phyloP scores from a whole-genome alignment of 768 basidiomycete species.

The Suillus luteus region DNA sequence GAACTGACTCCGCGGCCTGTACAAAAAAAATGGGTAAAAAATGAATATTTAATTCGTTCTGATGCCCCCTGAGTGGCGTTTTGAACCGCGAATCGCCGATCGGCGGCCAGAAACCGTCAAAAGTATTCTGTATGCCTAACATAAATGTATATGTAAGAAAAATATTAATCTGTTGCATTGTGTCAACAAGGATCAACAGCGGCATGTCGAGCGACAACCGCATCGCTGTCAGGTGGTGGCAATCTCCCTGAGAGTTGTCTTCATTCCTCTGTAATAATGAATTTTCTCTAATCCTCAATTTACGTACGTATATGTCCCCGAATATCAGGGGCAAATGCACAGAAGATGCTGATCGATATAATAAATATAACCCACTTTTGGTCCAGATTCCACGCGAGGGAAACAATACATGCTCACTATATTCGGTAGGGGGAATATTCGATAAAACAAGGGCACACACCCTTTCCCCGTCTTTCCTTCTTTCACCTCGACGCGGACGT shows the following conservation, averaged over 20 bases:
- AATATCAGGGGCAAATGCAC: conserved; percentile 58
- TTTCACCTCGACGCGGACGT: conserved; percentile 43
- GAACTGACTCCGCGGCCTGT: conserved; percentile 35
- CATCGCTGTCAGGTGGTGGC: conserved; percentile 21
- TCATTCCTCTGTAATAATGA: conserved; percentile 35
- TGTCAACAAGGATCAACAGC: conserved; percentile 15
- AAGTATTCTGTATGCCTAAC: conserved; percentile 1
- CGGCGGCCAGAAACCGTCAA: conserved; percentile 20
- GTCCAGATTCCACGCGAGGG: conserved; percentile 61
- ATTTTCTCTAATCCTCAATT: conserved; percentile 39
- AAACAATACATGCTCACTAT: conserved; percentile 67
- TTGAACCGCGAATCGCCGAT: conserved; percentile 35
- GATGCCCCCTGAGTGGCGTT: conserved; percentile 19
- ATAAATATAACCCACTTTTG: conserved; percentile 60
- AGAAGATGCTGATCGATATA: conserved; percentile 55
- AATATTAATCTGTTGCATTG: conserved; percentile 12
- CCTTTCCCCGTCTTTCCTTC: conserved; percentile 63
- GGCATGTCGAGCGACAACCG: conserved; percentile 15
- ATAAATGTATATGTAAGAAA: background rate
- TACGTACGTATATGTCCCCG: conserved; percentile 63
- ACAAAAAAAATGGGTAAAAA: no score
- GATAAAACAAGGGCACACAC: conserved; percentile 72
- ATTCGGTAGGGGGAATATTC: conserved; percentile 69
- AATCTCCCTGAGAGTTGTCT: conserved; percentile 27
- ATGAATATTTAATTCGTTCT: no score